phyloP scores from a whole-genome alignment of 2,329 filamentous ascomycete species.

The Hypoxylon sp. region DNA sequence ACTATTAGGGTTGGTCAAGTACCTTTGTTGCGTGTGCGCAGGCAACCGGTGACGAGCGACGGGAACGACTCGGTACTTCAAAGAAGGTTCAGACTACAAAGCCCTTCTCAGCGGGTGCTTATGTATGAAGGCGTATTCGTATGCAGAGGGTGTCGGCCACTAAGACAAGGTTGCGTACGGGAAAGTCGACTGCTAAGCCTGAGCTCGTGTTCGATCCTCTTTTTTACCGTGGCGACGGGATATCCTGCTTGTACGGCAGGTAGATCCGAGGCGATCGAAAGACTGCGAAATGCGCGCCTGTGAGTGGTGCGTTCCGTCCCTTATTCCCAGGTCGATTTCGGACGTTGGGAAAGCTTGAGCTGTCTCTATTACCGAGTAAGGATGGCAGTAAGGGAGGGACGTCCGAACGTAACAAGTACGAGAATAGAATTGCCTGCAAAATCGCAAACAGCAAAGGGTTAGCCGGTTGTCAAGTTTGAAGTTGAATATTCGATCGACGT shows the following conservation, averaged over 20 bases:
- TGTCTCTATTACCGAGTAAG: constrained; percentile 19
- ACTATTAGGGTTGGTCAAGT: constrained; percentile 23
- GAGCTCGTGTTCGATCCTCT: constrained; percentile 25
- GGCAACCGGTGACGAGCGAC: constrained; percentile 12
- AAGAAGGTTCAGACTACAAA: constrained; percentile 28
- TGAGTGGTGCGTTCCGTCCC: constrained; percentile 11
- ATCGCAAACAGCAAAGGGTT: constrained; percentile 19
- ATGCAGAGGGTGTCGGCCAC: constrained; percentile 2
- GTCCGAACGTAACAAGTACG: constrained; percentile 26
- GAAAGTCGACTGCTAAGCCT: constrained; percentile 2
- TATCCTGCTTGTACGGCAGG: constrained; percentile 21
- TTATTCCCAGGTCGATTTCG: constrained; percentile 24
- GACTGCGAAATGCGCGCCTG: constrained; percentile 15
- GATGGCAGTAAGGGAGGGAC: constrained; percentile 17
- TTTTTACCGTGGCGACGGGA: constrained; percentile 8
- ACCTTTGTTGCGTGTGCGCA: constrained; percentile 9
- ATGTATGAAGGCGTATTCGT: constrained; percentile 21
- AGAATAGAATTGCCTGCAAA: constrained; percentile 29
- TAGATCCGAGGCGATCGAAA: constrained; percentile 24
- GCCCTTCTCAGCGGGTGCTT: constrained; percentile 19
- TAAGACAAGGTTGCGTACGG: constrained; percentile 7
- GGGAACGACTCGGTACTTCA: constrained; percentile 5
- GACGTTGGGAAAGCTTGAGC: constrained; percentile 15
- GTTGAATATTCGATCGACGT: too few species aligned
- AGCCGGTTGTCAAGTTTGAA: constrained; percentile 24